Percentiles rank a stretch among this genome's conserved stretches.
These are phyloP conservation scores for Saprolegnia parasitica DNA, from an alignment of 352 stramenopile genomes.

Conservation along the genomic window DNA sequence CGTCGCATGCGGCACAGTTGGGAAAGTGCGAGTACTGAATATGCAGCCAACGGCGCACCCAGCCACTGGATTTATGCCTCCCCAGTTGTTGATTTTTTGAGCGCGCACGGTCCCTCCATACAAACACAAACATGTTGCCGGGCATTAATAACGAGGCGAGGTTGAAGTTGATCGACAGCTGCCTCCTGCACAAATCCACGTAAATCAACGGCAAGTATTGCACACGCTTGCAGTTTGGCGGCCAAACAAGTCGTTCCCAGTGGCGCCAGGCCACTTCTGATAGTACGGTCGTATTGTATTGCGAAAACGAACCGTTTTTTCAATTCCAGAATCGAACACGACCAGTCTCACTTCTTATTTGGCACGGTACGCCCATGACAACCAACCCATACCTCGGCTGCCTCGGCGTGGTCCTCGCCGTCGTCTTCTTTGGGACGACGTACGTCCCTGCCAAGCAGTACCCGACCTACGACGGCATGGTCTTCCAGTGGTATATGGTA, in stretches of 20 bases:
- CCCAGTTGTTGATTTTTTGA: background rate
- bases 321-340: too few relatives aligned
- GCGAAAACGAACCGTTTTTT: too few relatives aligned
- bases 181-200: background rate
- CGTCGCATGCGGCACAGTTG: too few relatives aligned
- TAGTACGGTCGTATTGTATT: too few relatives aligned
- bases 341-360: background rate
- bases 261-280: too few relatives aligned
- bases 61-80: background rate
- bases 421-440: constrained; percentile 82
- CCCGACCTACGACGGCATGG: constrained; percentile 80
- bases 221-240: background rate
- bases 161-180: background rate
- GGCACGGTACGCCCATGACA: background rate
- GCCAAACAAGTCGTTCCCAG: too few relatives aligned
- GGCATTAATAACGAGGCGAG: background rate
- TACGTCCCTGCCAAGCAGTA: constrained; percentile 83
- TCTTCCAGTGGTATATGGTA: constrained; percentile 88
- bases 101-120: background rate
- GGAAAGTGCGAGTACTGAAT: background rate
- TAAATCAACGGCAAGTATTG: constrained; percentile 2
- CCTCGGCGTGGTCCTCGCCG: constrained; percentile 49
- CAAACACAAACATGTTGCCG: background rate
- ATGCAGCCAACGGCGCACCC: background rate
- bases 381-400: constrained; percentile 50